phyloP scores from a whole-genome alignment of 192 early-diverging fungal genomes.

The Martensiomyces pterosporus region DNA sequence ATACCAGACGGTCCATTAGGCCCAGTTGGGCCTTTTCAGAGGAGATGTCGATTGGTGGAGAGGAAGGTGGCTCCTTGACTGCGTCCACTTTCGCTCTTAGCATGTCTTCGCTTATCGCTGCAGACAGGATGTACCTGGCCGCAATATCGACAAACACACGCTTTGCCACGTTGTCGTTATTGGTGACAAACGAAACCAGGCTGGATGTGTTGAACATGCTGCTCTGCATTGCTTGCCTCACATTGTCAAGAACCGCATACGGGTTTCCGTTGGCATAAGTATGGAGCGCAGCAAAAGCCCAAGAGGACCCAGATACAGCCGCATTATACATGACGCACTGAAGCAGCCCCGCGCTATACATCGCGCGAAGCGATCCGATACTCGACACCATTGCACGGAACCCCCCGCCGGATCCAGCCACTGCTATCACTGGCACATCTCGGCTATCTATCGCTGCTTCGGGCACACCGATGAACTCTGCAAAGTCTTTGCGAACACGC shows the following conservation, averaged over 20 bases:
- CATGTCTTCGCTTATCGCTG: conserved; percentile 5
- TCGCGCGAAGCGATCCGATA: conserved; percentile 62
- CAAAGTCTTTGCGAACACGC: conserved; percentile 60
- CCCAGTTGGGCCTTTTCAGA: not conserved
- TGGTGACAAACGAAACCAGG: conserved; percentile 23
- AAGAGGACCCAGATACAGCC: conserved; percentile 52
- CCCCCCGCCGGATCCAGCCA: conserved; percentile 79
- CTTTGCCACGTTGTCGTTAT: conserved; percentile 31
- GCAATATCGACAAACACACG: conserved; percentile 49
- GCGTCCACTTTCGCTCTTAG: no score
- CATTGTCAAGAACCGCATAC: conserved; percentile 51
- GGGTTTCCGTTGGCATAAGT: conserved; percentile 31
- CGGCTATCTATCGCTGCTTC: conserved; percentile 57
- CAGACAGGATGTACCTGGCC: conserved; percentile 20
- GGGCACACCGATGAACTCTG: conserved; percentile 69
- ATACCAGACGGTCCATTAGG: not conserved
- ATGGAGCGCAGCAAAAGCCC: conserved; percentile 36
- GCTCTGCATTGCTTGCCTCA: conserved; percentile 58
- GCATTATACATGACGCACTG: conserved; percentile 72
- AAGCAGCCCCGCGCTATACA: conserved; percentile 60
- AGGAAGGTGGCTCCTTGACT: no score
- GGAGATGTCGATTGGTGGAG: no score
- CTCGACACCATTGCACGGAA: conserved; percentile 79
- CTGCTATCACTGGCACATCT: conserved; percentile 67
- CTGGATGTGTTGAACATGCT: conserved; percentile 49